These are phyloP conservation scores for Lolium multiflorum DNA, from an alignment of 176 grass and related monocot genomes.

Conservation along the genomic window DNA sequence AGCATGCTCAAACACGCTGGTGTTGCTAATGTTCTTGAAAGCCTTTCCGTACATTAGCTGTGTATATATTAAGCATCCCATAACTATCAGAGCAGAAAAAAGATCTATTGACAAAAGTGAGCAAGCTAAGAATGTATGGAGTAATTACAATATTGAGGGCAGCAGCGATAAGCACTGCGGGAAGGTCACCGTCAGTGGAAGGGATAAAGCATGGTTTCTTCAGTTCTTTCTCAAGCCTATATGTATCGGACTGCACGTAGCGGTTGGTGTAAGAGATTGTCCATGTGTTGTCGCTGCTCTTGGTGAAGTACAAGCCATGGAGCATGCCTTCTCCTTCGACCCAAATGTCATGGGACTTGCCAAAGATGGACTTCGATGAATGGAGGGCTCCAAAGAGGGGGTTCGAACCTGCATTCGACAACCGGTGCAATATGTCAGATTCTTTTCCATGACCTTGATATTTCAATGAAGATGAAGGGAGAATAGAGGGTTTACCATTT, in stretches of 20 bases:
- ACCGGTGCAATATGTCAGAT: not conserved
- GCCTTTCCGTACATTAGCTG: conserved; percentile 42
- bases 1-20: conserved; percentile 48
- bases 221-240: conserved; percentile 9
- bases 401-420: conserved; percentile 35
- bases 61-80: not conserved
- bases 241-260: conserved; percentile 26
- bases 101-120: not conserved
- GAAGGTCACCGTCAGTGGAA: conserved; percentile 5
- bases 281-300: conserved; percentile 4
- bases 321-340: conserved; percentile 49
- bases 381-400: conserved; percentile 22
- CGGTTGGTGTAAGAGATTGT: conserved; percentile 35
- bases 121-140: not conserved
- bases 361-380: conserved; percentile 7
- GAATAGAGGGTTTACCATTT: conserved; percentile 26
- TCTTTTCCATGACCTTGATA: not conserved
- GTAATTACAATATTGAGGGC: conserved; percentile 20
- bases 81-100: not conserved
- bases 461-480: not conserved
- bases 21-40: conserved; percentile 41
- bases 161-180: conserved; percentile 2
- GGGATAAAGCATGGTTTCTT: conserved; percentile 40
- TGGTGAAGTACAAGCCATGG: conserved; percentile 39
- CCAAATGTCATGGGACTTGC: conserved; percentile 26